Evolutionary conservation across 495 filamentous ascomycete species (phyloP), one percentile per base, ranked within the genome.

Genomic region (Daldinia loculata): DNA sequence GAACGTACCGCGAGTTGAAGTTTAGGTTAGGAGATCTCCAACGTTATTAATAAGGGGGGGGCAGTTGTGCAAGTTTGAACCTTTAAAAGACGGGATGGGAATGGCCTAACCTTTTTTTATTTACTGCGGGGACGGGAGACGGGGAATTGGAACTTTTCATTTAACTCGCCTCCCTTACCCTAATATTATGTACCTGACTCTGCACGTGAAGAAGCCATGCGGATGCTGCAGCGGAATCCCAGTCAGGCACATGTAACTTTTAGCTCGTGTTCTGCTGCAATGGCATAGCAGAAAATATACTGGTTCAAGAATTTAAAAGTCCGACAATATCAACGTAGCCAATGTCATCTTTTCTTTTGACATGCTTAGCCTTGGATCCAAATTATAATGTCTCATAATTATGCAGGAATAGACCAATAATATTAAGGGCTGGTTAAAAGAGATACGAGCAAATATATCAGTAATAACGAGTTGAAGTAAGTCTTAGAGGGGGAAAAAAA

Each of bases 61-160:
- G 6, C 1, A 2, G 34, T 22, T 52, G 43, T 27, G 52, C 52
- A 61, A 38, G 50, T 52, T 30, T 24, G 32, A 43, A 26, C 38
- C 34, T 38, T 32, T 14, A 57, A 56, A 32, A 50, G 51, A 56
- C 17, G 8, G 53, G 29, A 36, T 7, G 15, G 53, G 53, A 56
- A 51, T 41, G 30, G 66, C 14, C 59, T 56, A 68, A 45, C 48
- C 36, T 36, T n/a, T 15, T 39, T 22, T 14, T 24, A 56, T 67
- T 62, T 62, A 62, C 24, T 61, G 66, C 58, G 66, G 66, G 66
- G 66, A 43, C 34, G 30, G 45, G 27, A 7, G 6, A 17, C 39
- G 34, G 52, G 51, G 19, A 29, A 48, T 48, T 48, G 17, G 19
- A 26, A 39, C 45, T 66, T 34, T 56, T 53, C 22, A 52, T 15